Percentiles rank a stretch among this genome's conserved stretches.
phyloP scores from a whole-genome alignment of 208 protist species.

The Naegleria lovaniensis region DNA sequence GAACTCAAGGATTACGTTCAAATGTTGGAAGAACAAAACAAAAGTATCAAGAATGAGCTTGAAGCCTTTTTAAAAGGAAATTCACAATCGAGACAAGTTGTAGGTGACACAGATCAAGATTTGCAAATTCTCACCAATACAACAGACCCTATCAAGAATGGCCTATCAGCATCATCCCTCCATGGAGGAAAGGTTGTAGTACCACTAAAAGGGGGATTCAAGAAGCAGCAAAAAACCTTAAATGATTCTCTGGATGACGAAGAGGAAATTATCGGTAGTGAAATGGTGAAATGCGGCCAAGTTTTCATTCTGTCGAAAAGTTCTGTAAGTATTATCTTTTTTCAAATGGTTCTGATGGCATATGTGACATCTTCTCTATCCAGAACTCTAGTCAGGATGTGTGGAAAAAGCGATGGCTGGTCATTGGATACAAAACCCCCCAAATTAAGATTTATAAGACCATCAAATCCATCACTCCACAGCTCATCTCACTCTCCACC shows the following conservation, averaged over 20 bases:
- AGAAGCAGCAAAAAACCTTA: neutral
- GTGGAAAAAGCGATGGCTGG: neutral
- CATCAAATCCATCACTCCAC: neutral
- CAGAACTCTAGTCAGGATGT: neutral
- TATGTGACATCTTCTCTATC: too few species aligned
- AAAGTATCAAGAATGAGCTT: neutral
- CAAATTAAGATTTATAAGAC: neutral
- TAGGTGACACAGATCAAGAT: neutral
- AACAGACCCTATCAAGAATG: neutral
- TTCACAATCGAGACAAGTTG: neutral
- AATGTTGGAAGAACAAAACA: neutral
- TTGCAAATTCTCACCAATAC: too few species aligned
- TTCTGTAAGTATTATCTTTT: neutral
- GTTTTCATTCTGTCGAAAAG: neutral
- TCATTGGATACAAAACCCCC: neutral
- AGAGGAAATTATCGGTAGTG: neutral
- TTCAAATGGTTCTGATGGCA: too few species aligned
- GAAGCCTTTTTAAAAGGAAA: neutral
- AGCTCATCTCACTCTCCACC: neutral
- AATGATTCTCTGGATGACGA: neutral
- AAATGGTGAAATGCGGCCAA: neutral
- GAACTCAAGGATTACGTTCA: neutral
- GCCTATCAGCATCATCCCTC: too few species aligned
- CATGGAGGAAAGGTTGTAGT: neutral
- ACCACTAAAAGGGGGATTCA: neutral